Evolutionary conservation across 2,329 filamentous ascomycete genomes (phyloP).

Genomic region (Sordariomycetes sp.): DNA sequence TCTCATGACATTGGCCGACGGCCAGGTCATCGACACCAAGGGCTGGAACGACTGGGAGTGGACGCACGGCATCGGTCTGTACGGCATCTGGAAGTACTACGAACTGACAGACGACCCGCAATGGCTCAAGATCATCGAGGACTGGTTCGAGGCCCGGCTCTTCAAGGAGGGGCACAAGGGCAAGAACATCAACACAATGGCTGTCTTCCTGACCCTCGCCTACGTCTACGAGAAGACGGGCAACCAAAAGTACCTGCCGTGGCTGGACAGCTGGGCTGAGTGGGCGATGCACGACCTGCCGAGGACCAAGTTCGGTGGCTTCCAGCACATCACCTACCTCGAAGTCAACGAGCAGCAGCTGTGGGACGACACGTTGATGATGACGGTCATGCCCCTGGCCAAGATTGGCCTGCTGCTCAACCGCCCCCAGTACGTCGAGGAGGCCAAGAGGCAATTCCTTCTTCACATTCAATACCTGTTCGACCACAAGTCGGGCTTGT

Average conservation of each 20-base stretch:
- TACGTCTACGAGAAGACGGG: conserved; percentile 68
- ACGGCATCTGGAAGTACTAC: conserved; percentile 78
- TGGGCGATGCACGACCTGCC: conserved; percentile 73
- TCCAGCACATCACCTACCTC: conserved; percentile 70
- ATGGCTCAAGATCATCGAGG: conserved; percentile 57
- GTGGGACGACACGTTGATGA: conserved; percentile 84
- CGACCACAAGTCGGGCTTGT: conserved; percentile 62
- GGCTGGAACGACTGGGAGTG: conserved; percentile 80
- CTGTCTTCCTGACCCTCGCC: conserved; percentile 65
- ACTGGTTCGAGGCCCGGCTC: conserved; percentile 64
- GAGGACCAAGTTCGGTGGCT: conserved; percentile 60
- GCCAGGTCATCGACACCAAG: conserved; percentile 73
- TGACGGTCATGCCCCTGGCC: conserved; percentile 72
- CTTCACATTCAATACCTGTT: conserved; percentile 73
- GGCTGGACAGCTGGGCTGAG: conserved; percentile 74
- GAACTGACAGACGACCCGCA: conserved; percentile 54
- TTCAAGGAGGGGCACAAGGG: conserved; percentile 64
- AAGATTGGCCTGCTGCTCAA: conserved; percentile 68
- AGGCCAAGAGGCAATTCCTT: conserved; percentile 70
- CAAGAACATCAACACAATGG: conserved; percentile 84
- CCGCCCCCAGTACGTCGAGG: conserved; percentile 63
- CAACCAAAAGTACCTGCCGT: conserved; percentile 61
- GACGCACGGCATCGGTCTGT: conserved; percentile 73
- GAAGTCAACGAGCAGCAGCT: conserved; percentile 64
- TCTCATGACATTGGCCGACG: conserved; percentile 60